phyloP scores from a whole-genome alignment of 1,284 basidiomycete species.

The Ustilago shanxiensis region DNA sequence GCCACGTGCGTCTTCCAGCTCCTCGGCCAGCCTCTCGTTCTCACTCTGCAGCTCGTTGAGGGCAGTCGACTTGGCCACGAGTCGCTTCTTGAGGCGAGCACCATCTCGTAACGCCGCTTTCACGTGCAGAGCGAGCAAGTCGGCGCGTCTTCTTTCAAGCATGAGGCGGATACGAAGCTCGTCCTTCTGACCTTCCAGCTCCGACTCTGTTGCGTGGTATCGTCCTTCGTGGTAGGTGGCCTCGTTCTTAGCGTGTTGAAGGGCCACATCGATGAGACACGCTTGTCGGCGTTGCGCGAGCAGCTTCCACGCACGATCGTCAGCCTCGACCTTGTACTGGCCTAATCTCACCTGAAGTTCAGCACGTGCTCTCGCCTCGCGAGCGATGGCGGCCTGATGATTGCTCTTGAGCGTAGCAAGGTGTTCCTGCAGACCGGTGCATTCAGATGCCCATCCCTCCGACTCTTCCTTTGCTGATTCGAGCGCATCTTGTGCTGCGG shows the following conservation, averaged over 20 bases:
- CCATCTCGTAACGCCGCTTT: slow-evolving; percentile 27
- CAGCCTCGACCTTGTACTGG: slow-evolving; percentile 52
- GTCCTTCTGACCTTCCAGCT: slow-evolving; percentile 42
- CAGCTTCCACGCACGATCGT: slow-evolving; percentile 45
- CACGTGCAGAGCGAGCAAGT: slow-evolving; percentile 36
- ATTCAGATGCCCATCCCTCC: slow-evolving; percentile 53
- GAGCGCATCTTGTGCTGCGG: slow-evolving; percentile 29
- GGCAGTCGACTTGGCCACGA: slow-evolving; percentile 18
- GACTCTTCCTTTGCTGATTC: slow-evolving; percentile 44
- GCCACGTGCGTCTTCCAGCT: slow-evolving; percentile 27
- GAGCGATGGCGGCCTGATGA: slow-evolving; percentile 20
- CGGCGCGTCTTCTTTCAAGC: slow-evolving; percentile 47
- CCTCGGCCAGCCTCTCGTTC: slow-evolving; percentile 33
- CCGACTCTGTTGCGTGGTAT: slow-evolving; percentile 29
- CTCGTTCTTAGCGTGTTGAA: slow-evolving; percentile 50
- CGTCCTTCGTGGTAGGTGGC: slow-evolving; percentile 34
- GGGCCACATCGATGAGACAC: slow-evolving; percentile 30
- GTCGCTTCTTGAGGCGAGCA: slow-evolving; percentile 30
- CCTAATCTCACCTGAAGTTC: slow-evolving; percentile 35
- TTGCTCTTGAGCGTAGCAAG: slow-evolving; percentile 20
- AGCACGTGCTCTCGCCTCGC: slow-evolving; percentile 25
- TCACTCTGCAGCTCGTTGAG: slow-evolving; percentile 33
- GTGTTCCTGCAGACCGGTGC: slow-evolving; percentile 45
- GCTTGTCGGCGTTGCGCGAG: slow-evolving; percentile 27
- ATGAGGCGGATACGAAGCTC: slow-evolving; percentile 42